Evolutionary conservation across 2,329 filamentous ascomycete species (phyloP), one percentile per base, ranked within the genome.

Genomic region (Coniella vitis): DNA sequence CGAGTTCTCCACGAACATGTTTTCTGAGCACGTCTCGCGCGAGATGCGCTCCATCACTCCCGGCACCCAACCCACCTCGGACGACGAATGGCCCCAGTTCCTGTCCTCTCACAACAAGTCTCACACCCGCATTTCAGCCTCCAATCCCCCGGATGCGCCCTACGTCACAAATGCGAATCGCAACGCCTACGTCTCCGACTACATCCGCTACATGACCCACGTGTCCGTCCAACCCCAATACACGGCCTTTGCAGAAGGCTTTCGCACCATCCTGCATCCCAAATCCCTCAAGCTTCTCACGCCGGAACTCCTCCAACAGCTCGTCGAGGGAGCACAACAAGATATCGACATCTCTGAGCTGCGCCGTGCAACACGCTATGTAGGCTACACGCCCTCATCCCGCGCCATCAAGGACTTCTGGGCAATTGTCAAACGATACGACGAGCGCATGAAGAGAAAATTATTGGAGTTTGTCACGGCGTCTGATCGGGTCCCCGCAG

Each of bases 381-480:
- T 93, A 39, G 87, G 87, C 13, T 97, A 88, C 73, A 78, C 84
- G 39, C 71, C 81, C 0, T 72, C 71, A 0, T 84, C 93, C 56
- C 79, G 72, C 13, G 80, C 84, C 1, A 81, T 98, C 37, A 70
- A 73, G 20, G 80, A 86, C 57, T 97, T 98, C 63, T 98, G 93
- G 93, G 74, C 74, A 12, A 76, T 96, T 7, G 86, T 95, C 1
- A 77, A 77, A 55, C 66, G 63, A 32, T 93, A 79, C 61, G 75
- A 81, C 51, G 74, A 84, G 14, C 73, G 77, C 38, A 85, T 90
- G 73, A 85, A 85, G 65, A 78, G 82, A 45, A 81, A 80, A 58
- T 69, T 98, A 31, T 74, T 98, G 29, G 90, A 96, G 63, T 98
- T 98, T 60, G 90, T 98, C 25, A 98, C 93, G 13, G 91, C 91